phyloP scores from a whole-genome alignment of 208 protist species.

The Leishmania gerbilli region DNA sequence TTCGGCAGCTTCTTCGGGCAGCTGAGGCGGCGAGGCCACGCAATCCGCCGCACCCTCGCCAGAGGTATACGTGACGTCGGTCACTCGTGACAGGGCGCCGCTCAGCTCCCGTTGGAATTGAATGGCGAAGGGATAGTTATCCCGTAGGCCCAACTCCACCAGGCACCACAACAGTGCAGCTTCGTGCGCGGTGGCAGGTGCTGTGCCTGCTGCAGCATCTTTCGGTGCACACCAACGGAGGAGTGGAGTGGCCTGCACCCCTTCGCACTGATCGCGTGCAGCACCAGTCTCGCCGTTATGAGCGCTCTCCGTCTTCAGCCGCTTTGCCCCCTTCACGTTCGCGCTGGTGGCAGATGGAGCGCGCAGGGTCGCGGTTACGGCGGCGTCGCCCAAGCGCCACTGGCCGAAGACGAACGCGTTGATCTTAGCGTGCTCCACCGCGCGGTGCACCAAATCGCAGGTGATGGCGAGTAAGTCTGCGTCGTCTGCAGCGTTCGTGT shows the following conservation, averaged over 20 bases:
- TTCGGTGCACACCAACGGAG: background rate
- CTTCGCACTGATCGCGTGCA: background rate
- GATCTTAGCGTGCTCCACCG: slow-evolving; percentile 16
- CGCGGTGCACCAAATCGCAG: slow-evolving; percentile 10
- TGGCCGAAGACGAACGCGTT: slow-evolving; percentile 16
- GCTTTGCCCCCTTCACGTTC: background rate
- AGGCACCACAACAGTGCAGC: slow-evolving; percentile 19
- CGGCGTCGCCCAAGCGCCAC: background rate
- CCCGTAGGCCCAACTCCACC: slow-evolving; percentile 21
- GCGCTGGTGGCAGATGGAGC: background rate
- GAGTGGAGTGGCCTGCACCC: background rate
- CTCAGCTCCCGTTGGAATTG: slow-evolving; percentile 10
- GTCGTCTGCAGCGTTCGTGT: background rate
- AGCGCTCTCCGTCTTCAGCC: background rate
- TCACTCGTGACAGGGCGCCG: background rate
- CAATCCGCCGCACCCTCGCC: background rate
- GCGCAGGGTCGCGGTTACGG: background rate
- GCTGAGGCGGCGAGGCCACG: background rate
- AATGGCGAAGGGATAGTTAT: slow-evolving; percentile 20
- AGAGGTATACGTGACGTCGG: background rate
- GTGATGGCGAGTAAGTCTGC: background rate
- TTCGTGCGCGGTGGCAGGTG: slow-evolving; percentile 7
- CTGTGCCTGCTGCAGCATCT: background rate
- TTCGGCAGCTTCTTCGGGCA: background rate
- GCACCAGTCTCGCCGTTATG: background rate